A percentile compares a stretch with the other conserved stretches of the same genome.
Evolutionary conservation across 2,329 filamentous ascomycete genomes (phyloP).

Genomic region (Verruconis gallopava): DNA sequence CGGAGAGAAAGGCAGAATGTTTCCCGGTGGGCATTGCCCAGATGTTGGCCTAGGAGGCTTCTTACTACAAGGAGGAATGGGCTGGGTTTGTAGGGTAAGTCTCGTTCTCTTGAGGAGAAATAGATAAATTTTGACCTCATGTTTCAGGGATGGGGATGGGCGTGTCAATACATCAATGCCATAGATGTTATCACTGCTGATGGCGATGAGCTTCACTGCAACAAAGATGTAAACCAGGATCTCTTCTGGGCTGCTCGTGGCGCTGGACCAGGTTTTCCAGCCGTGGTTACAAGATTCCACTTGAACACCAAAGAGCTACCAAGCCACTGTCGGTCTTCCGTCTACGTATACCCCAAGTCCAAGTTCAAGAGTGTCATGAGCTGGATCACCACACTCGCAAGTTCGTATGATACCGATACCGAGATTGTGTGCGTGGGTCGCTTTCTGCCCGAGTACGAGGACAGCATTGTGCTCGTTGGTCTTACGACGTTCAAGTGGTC

Average conservation of each 20-base stretch:
- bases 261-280: conserved; percentile 39
- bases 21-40: conserved; percentile 42
- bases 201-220: background rate
- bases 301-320: conserved; percentile 23
- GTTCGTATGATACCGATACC: conserved; percentile 24
- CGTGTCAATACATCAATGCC: background rate
- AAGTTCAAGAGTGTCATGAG: no score
- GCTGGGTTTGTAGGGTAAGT: conserved; percentile 42
- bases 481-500: conserved; percentile 31
- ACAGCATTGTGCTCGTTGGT: conserved; percentile 24
- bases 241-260: conserved; percentile 39
- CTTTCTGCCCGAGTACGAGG: conserved; percentile 18
- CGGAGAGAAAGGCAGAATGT: conserved; percentile 30
- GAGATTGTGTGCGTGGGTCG: conserved; percentile 30
- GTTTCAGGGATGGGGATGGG: background rate
- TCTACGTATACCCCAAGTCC: background rate
- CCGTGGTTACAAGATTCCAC: conserved; percentile 39
- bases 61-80: conserved; percentile 44
- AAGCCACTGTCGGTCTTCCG: background rate
- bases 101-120: background rate
- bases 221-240: conserved; percentile 27
- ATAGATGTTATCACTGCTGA: background rate
- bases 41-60: conserved; percentile 46
- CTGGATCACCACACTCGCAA: no score
- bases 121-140: no score